Percentiles rank a stretch among this genome's conserved stretches.
Evolutionary conservation across 495 filamentous ascomycete species (phyloP).

Genomic region (Cenococcum geophilum): DNA sequence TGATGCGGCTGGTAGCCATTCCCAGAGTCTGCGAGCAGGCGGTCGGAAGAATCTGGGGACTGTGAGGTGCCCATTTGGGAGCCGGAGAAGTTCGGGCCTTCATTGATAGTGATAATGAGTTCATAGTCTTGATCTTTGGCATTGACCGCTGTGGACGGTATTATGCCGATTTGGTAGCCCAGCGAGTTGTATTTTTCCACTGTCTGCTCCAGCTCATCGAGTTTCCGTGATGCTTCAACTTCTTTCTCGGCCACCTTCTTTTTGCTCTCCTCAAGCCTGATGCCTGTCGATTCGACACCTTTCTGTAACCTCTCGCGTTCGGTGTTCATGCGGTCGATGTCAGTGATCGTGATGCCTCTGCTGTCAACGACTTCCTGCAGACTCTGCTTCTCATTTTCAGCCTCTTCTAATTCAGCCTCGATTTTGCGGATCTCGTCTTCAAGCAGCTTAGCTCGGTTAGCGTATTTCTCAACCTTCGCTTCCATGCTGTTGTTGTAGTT

Average conservation of each 20-base stretch:
- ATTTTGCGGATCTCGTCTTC: constrained; percentile 74
- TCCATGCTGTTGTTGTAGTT: constrained; percentile 77
- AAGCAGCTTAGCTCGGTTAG: constrained; percentile 65
- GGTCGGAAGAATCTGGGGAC: constrained; percentile 47
- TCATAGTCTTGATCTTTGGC: constrained; percentile 82
- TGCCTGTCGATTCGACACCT: constrained; percentile 65
- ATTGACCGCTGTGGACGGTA: constrained; percentile 75
- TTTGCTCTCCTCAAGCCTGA: constrained; percentile 75
- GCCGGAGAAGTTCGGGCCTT: constrained; percentile 65
- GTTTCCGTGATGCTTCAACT: constrained; percentile 67
- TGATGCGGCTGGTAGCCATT: constrained; percentile 87
- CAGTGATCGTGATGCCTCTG: constrained; percentile 88
- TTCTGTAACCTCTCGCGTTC: constrained; percentile 88
- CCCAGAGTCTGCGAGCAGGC: constrained; percentile 69
- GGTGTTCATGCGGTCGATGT: constrained; percentile 97
- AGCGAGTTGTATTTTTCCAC: constrained; percentile 88
- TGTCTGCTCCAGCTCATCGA: constrained; percentile 82
- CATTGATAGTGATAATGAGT: constrained; percentile 61
- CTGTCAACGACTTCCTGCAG: constrained; percentile 81
- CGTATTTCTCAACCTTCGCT: constrained; percentile 76
- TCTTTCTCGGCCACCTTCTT: constrained; percentile 77
- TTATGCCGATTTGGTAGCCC: constrained; percentile 86
- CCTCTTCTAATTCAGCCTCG: constrained; percentile 65
- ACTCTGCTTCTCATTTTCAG: constrained; percentile 70
- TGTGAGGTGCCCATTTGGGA: constrained; percentile 60